These are phyloP conservation scores for Forsythia suspensa DNA, from an alignment of 257 asterid species.

Conservation along the genomic window DNA sequence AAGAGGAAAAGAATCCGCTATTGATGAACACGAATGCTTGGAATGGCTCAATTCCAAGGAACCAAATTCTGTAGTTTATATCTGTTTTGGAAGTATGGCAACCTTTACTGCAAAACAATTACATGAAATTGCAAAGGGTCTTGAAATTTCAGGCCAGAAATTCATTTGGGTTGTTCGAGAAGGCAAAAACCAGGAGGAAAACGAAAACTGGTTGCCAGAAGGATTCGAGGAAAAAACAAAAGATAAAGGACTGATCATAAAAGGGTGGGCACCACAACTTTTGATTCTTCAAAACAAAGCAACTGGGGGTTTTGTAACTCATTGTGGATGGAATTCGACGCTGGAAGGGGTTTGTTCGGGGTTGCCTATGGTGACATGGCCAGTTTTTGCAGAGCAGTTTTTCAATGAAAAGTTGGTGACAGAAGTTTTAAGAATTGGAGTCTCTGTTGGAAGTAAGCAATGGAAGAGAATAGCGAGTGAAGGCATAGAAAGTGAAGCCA, in stretches of 20 bases:
- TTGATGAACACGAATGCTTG: conserved; percentile 51
- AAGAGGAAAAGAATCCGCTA: conserved; percentile 44
- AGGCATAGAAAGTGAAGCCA: conserved; percentile 29
- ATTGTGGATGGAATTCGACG: conserved; percentile 61
- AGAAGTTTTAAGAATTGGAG: conserved; percentile 38
- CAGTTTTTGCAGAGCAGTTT: conserved; percentile 50
- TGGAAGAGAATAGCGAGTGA: conserved; percentile 21
- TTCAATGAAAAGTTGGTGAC: conserved; percentile 45
- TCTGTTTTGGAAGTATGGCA: conserved; percentile 61
- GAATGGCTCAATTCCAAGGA: conserved; percentile 57
- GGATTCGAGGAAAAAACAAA: conserved; percentile 54
- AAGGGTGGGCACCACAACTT: conserved; percentile 76
- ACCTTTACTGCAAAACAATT: conserved; percentile 47
- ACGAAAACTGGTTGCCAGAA: conserved; percentile 43
- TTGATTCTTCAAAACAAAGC: conserved; percentile 45
- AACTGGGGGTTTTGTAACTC: conserved; percentile 44
- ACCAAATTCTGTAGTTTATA: conserved; percentile 51
- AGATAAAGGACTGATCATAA: conserved; percentile 54
- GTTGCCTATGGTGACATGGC: conserved; percentile 59
- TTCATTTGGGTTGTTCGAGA: conserved; percentile 71
- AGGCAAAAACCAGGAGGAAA: conserved; percentile 23
- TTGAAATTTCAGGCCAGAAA: conserved; percentile 52
- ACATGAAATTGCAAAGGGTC: conserved; percentile 63
- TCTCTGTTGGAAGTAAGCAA: conserved; percentile 35
- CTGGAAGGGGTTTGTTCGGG: conserved; percentile 49